Evolutionary conservation across 495 filamentous ascomycete genomes (phyloP).

Genomic region (Parathielavia hyrcaniae): DNA sequence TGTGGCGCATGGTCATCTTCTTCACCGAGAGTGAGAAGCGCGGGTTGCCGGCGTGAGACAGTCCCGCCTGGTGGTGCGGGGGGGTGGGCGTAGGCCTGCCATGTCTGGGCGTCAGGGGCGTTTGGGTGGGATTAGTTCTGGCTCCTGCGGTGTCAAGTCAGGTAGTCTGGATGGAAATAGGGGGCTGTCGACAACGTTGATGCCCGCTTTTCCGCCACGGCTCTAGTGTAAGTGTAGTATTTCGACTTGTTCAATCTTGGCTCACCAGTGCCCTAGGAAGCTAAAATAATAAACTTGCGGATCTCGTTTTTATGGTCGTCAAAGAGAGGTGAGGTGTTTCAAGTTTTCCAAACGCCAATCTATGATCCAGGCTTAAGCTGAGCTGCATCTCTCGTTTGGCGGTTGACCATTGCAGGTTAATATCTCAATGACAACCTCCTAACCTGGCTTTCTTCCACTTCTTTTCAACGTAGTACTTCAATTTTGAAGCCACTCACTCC

Average conservation of each 20-base stretch:
- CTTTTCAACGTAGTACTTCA: no score
- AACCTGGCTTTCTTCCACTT: no score
- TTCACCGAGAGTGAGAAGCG: slow-evolving; percentile 93
- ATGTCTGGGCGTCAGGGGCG: background rate
- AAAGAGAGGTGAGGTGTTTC: background rate
- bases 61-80: background rate
- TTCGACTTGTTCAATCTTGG: background rate
- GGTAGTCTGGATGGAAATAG: no score
- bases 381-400: no score
- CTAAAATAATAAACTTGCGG: background rate
- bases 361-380: background rate
- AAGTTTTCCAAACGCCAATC: background rate
- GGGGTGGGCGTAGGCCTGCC: no score
- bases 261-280: background rate
- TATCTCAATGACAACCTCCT: no score
- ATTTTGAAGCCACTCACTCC: no score
- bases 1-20: slow-evolving; percentile 99
- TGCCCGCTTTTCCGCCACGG: background rate
- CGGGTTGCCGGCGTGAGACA: slow-evolving; percentile 60
- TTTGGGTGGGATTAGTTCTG: background rate
- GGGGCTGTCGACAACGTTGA: no score
- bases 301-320: background rate
- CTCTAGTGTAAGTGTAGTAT: background rate
- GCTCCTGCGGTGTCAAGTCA: no score
- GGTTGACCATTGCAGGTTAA: no score